Conservation (phyloP, 2,329 filamentous ascomycete species). For the Penicillium sp. region DNA sequence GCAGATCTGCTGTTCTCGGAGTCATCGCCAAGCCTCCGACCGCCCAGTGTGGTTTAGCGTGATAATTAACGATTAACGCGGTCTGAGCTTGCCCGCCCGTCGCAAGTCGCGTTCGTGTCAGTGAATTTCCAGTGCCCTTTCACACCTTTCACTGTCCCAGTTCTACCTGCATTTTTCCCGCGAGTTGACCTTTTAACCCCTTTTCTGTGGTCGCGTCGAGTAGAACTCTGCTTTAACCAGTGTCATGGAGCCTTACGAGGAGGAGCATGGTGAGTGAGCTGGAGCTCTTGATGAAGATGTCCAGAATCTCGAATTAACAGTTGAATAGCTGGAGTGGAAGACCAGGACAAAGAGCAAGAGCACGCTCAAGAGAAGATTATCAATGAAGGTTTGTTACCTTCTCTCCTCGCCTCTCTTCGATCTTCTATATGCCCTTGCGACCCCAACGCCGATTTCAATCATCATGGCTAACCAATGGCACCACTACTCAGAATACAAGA, state of each 20-base stretch:
- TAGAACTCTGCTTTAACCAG: not conserved
- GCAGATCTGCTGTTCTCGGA: constrained; percentile 6
- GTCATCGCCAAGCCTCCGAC: constrained; percentile 26
- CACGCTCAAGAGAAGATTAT: constrained; percentile 82
- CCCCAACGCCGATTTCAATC: not conserved
- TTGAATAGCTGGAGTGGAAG: constrained; percentile 31
- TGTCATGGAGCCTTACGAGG: constrained; percentile 40
- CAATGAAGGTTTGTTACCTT: constrained; percentile 71
- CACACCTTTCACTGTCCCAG: not conserved
- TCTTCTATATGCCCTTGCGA: not conserved
- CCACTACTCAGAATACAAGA: constrained; percentile 80
- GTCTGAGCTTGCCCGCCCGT: constrained; percentile 11
- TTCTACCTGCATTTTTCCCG: constrained; percentile 4
- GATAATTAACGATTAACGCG: constrained; percentile 34
- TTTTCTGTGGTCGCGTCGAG: constrained; percentile 2
- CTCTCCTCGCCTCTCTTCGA: not conserved
- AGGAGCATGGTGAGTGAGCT: constrained; percentile 27
- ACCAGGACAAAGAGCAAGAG: constrained; percentile 60
- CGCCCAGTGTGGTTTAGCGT: constrained; percentile 26
- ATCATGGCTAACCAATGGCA: constrained; percentile 7
- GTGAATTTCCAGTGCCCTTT: constrained; percentile 16
- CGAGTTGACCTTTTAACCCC: not conserved
- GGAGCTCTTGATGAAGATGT: constrained; percentile 7
- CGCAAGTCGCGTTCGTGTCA: constrained; percentile 13
- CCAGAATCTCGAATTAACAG: constrained; percentile 26